A percentile compares a stretch with the other conserved stretches of the same genome.
Conservation (phyloP, 139 green algal genomes). For the Coelastrella sp. region DNA sequence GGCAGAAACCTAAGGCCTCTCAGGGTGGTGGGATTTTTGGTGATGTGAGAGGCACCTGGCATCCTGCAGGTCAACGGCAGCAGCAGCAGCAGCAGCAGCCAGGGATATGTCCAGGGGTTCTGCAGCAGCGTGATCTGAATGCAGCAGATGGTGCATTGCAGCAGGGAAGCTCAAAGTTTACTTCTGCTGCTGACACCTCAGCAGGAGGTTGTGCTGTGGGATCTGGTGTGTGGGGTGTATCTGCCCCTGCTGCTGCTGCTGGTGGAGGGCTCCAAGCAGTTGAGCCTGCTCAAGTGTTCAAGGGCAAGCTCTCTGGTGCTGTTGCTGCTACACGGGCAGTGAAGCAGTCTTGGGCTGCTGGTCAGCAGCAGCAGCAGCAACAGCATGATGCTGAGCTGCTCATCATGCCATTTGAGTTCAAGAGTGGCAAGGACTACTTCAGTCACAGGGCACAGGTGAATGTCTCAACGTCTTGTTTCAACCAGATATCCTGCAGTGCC, state of each 20-base stretch:
- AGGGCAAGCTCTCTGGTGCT: slow-evolving; percentile 33
- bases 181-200: not conserved
- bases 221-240: not conserved
- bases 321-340: slow-evolving; percentile 24
- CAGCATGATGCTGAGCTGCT: slow-evolving; percentile 15
- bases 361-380: slow-evolving; percentile 44
- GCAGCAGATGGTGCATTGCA: not conserved
- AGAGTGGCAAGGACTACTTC: slow-evolving; percentile 84
- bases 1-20: not conserved
- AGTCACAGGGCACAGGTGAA: slow-evolving; percentile 80
- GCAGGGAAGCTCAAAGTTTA: not conserved
- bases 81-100: not conserved
- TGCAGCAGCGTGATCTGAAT: slow-evolving; percentile 29
- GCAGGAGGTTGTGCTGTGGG: not conserved
- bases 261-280: not conserved
- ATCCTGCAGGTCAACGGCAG: not conserved
- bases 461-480: not conserved
- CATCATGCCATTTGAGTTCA: slow-evolving; percentile 95
- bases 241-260: slow-evolving; percentile 1
- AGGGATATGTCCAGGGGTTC: not conserved
- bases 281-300: slow-evolving; percentile 24
- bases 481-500: not conserved
- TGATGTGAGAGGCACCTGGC: not conserved
- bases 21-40: not conserved
- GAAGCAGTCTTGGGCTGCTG: not conserved